Percentiles rank a stretch among this genome's conserved stretches.
Conservation (phyloP, 306 rosid genomes). For the Lathyrus sativus region DNA sequence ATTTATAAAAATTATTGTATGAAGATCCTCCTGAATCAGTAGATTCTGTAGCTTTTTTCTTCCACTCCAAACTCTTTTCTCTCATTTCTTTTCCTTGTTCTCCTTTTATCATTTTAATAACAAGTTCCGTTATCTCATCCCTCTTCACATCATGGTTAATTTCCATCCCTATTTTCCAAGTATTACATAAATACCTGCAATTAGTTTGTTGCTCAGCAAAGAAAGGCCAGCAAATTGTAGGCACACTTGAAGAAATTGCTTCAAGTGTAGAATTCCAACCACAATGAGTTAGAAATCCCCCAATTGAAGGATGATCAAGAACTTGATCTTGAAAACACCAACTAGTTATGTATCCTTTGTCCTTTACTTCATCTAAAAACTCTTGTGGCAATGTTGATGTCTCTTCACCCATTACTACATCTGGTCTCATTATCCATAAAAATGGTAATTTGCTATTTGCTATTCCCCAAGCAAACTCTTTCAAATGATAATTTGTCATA, state of each 20-base stretch:
- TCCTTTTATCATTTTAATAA: conserved; percentile 8
- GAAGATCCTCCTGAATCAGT: conserved; percentile 15
- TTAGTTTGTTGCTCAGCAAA: conserved; percentile 29
- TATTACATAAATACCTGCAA: not conserved
- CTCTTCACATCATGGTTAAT: conserved; percentile 24
- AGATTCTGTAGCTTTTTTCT: not conserved
- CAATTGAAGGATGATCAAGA: conserved; percentile 2
- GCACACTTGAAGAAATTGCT: conserved; percentile 8
- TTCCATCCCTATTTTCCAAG: conserved; percentile 20
- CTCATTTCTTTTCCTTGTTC: conserved; percentile 18
- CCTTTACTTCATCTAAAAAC: conserved; percentile 12
- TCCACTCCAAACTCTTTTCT: conserved; percentile 3
- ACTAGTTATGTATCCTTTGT: conserved; percentile 23
- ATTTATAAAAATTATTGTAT: not conserved
- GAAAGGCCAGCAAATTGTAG: conserved; percentile 38
- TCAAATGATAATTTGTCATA: not conserved
- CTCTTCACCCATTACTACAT: conserved; percentile 9
- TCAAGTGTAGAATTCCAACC: conserved; percentile 33
- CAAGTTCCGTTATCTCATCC: not conserved
- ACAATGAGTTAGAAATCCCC: conserved; percentile 21
- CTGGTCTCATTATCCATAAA: conserved; percentile 32
- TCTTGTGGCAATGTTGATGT: not conserved
- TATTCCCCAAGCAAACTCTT: conserved; percentile 32
- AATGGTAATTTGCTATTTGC: conserved; percentile 30
- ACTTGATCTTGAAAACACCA: conserved; percentile 22